Conservation (phyloP, 1,139 yeast species). For the Candida buenavistaensis region DNA sequence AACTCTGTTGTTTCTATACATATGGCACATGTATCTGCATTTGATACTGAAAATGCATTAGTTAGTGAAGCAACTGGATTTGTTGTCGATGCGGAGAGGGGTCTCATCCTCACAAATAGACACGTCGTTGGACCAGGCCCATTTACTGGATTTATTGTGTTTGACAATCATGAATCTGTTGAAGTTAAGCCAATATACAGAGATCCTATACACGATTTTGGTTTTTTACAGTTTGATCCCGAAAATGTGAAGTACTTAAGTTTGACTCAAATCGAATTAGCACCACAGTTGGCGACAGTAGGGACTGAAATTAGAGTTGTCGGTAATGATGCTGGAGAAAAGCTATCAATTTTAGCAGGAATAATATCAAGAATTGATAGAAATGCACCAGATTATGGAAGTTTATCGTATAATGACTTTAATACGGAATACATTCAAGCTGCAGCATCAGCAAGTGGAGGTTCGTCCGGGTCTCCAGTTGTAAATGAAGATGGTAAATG, state of each 20-base stretch:
- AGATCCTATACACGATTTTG: slow-evolving; percentile 88
- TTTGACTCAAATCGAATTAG: slow-evolving; percentile 62
- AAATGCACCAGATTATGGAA: slow-evolving; percentile 94
- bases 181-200: slow-evolving; percentile 79
- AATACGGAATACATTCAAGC: slow-evolving; percentile 96
- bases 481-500: slow-evolving; percentile 85
- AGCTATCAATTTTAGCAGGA: slow-evolving; percentile 83
- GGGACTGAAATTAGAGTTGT: slow-evolving; percentile 93
- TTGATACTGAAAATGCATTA: slow-evolving; percentile 81
- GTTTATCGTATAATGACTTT: slow-evolving; percentile 87
- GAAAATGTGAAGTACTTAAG: slow-evolving; percentile 69
- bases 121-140: slow-evolving; percentile 97
- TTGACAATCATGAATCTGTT: slow-evolving; percentile 93
- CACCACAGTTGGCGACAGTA: slow-evolving; percentile 81
- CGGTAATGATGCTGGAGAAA: slow-evolving; percentile 97
- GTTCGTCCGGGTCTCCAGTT: slow-evolving; percentile 95
- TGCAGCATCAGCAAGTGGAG: slow-evolving; percentile 94
- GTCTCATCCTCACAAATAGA: slow-evolving; percentile 85
- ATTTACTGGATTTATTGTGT: slow-evolving; percentile 84
- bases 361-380: slow-evolving; percentile 88
- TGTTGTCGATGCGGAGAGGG: slow-evolving; percentile 81
- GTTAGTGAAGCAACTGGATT: slow-evolving; percentile 94
- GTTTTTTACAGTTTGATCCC: slow-evolving; percentile 77
- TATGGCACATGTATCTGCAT: slow-evolving; percentile 81
- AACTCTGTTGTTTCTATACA: slow-evolving; percentile 87